Base-by-base conservation (phyloP, 2,329 filamentous ascomycete genomes). In the Lachnellula hyalina region DNA sequence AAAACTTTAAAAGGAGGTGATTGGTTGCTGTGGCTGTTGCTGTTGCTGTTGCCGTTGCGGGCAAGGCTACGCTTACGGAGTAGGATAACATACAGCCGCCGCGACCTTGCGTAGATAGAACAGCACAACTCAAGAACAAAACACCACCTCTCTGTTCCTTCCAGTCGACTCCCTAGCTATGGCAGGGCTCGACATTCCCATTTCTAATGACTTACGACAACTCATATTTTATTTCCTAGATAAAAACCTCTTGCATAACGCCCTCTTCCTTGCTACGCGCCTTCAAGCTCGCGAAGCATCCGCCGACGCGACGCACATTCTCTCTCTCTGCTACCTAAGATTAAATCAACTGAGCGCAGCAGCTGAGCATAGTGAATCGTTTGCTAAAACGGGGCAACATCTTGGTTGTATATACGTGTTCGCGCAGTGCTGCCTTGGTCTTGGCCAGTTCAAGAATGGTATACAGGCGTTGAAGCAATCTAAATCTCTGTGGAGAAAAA, bases 321-420 rank as follows among this genome's bases (percentile, higher is more conserved):
- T 41, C 32, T 50, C 47, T 50, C 47, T 42, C 17, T 50, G 47
- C 35, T 50, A 40, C 17, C 47, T 50, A 17, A 40, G 35, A 5
- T 50, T 25, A 23, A 19, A 35, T 25, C 34, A 25, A 19, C 35
- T 50, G 35, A 41, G 12, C 23, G 17, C 34, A 7, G 47, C 47
- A 12, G 47, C 34, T 50, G 34, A 41, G 14, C 19, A 41, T 25
- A 50, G 47, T n/a, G 47, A 50, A 11, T 14, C 6, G 17, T 50
- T 40, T 50, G 47, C 5, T 5, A 50, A 41, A 23, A 50, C 34
- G 15, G 47, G 47, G 9, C 34, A 50, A 15, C 47, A 50, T 50
- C 32, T 50, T 41, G 47, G 47, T 14, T 50, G 47, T 25, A 23
- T 35, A 15, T 50, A 50, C 41, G 19, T 50, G 11, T 50, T 40